phyloP scores from a whole-genome alignment of 2,329 filamentous ascomycete species.

The Phyllosticta citribraziliensis region DNA sequence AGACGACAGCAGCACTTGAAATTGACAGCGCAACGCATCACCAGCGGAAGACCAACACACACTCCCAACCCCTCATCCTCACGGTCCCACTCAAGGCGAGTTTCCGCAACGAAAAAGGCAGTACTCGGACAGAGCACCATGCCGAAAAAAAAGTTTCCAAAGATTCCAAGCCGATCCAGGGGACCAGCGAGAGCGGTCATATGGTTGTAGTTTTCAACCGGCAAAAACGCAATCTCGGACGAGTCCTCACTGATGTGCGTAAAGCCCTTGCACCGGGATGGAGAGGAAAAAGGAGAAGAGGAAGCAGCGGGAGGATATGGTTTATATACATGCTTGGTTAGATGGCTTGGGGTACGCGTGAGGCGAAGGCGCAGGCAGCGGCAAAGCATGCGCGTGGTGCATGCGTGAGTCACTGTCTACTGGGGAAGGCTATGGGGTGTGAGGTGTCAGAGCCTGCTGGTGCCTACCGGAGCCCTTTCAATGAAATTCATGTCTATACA shows the following conservation, averaged over 20 bases:
- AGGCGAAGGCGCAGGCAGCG: too few species aligned
- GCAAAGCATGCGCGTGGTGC: too few species aligned
- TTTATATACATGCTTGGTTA: slow-evolving; percentile 12
- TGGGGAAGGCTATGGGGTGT: too few species aligned
- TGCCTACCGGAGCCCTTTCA: too few species aligned
- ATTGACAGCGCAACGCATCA: too few species aligned
- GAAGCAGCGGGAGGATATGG: slow-evolving; percentile 14
- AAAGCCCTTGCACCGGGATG: slow-evolving; percentile 66
- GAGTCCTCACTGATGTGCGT: slow-evolving; percentile 79
- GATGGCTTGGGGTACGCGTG: too few species aligned
- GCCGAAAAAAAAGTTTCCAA: slow-evolving; percentile 44
- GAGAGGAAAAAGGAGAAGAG: slow-evolving; percentile 17
- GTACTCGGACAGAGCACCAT: background rate
- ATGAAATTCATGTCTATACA: too few species aligned
- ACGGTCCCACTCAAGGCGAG: background rate
- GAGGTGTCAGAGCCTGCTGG: too few species aligned
- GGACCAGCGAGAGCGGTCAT: slow-evolving; percentile 64
- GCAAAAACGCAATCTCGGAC: slow-evolving; percentile 82
- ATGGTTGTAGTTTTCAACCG: slow-evolving; percentile 73
- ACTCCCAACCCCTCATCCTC: background rate
- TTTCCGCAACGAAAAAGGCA: background rate
- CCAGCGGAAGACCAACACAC: too few species aligned
- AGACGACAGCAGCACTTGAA: too few species aligned
- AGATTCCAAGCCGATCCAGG: slow-evolving; percentile 65
- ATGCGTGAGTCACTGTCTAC: too few species aligned